A percentile compares a stretch with the other conserved stretches of the same genome.
phyloP scores from a whole-genome alignment of 1,284 basidiomycete species.

The Sporisorium iseilematis-ciliati region DNA sequence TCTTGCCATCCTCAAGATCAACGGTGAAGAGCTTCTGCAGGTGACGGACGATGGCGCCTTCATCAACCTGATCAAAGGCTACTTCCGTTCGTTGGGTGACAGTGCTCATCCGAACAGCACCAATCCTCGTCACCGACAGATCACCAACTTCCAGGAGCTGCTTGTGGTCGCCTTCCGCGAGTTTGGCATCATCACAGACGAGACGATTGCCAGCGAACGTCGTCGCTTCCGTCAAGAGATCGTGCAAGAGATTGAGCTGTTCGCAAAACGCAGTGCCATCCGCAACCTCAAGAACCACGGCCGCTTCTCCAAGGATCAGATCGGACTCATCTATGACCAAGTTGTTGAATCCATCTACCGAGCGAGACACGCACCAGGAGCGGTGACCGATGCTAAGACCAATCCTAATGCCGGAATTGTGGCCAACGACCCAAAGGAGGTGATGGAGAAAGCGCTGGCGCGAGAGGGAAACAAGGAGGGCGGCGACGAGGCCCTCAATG shows the following conservation, averaged over 20 bases:
- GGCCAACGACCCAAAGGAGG: conserved; percentile 47
- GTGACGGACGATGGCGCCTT: conserved; percentile 98
- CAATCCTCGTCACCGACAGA: conserved; percentile 90
- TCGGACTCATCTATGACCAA: conserved; percentile 70
- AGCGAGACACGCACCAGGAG: conserved; percentile 62
- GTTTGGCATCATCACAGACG: conserved; percentile 94
- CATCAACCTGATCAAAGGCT: conserved; percentile 78
- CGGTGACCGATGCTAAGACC: conserved; percentile 22
- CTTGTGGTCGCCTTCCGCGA: conserved; percentile 76
- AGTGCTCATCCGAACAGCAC: conserved; percentile 91
- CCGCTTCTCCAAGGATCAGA: conserved; percentile 87
- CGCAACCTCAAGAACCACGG: conserved; percentile 87
- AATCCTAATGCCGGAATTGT: conserved; percentile 49
- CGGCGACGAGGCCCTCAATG: conserved; percentile 52
- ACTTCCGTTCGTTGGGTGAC: conserved; percentile 92
- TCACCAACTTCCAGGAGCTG: conserved; percentile 98
- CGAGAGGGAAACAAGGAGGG: conserved; percentile 28
- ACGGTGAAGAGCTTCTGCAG: conserved; percentile 91
- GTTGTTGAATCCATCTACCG: conserved; percentile 68
- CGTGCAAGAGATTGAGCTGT: conserved; percentile 91
- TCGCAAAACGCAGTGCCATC: conserved; percentile 93
- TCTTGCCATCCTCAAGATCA: conserved; percentile 95
- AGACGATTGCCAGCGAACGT: conserved; percentile 89
- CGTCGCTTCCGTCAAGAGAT: conserved; percentile 89
- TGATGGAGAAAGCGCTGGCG: conserved; percentile 51